Evolutionary conservation across 306 rosid genomes (phyloP).

Genomic region (Glycine tomentella): DNA sequence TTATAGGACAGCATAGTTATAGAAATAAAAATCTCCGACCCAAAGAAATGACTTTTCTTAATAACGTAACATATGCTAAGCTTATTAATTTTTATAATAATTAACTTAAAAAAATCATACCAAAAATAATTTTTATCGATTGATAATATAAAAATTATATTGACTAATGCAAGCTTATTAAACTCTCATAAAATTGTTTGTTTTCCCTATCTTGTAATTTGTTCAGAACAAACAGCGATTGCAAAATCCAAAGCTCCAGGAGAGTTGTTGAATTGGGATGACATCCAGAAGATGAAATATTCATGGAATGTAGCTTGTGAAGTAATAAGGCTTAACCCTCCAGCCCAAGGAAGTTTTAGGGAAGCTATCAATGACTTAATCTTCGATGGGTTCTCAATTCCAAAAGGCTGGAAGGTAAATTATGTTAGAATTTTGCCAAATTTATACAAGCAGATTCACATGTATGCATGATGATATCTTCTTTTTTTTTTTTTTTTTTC

Average conservation of each 20-base stretch:
- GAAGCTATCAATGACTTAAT: conserved; percentile 68
- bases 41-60: too few relatives aligned
- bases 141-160: too few relatives aligned
- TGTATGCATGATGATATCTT: not conserved
- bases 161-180: too few relatives aligned
- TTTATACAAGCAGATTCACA: not conserved
- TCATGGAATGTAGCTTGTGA: conserved; percentile 85
- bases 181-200: too few relatives aligned
- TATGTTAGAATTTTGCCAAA: not conserved
- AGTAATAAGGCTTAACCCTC: conserved; percentile 73
- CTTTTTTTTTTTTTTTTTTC: too few relatives aligned
- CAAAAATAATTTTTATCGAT: too few relatives aligned
- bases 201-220: not conserved
- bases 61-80: too few relatives aligned
- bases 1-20: too few relatives aligned
- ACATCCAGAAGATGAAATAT: conserved; percentile 73
- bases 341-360: conserved; percentile 77
- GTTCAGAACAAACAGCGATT: conserved; percentile 75
- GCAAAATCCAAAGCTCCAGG: conserved; percentile 60
- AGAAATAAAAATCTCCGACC: too few relatives aligned
- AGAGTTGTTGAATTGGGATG: conserved; percentile 73
- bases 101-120: too few relatives aligned
- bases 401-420: conserved; percentile 83
- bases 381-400: conserved; percentile 75
- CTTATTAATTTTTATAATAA: too few relatives aligned